Base-by-base conservation (phyloP, 306 rosid genomes). In the Abrus precatorius region DNA sequence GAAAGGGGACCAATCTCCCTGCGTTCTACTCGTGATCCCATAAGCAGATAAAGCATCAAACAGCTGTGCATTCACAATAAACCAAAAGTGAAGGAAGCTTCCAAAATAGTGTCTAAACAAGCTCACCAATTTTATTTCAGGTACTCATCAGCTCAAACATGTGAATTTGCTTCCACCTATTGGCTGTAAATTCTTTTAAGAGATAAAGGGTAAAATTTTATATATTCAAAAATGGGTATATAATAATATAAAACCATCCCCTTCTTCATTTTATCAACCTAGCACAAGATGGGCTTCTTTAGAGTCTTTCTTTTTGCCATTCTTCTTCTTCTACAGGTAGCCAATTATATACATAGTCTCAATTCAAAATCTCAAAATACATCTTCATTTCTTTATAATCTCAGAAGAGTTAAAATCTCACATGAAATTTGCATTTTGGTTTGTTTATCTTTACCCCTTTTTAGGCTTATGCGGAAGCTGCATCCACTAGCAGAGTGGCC, bases 401-500 rank as follows among this genome's bases (percentile, higher is more conserved):
- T 2, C 12, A n/a, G 7, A n/a, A 40, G 45, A 32, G 33, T 44
- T 40, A 28, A 0, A 41, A 8, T 53, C 14, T 32, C 29, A 34
- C 69, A 27, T 3, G 14, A 34, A 5, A 0, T 36, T 54, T 72
- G 12, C 9, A 7, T n/a, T 59, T 61, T 9, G 9, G 14, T 29
- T 12, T 13, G 38, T 12, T 9, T 7, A 2, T 20, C 40, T 7
- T 11, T 20, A 45, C 9, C 47, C 77, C 48, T 79, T 76, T 62
- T 38, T 36, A 89, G 92, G 92, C 72, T 60, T 45, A 80, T 66
- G 83, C 81, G 9, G 86, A 89, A 77, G 90, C 84, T 81, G 84
- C 92, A 34, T 71, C 85, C 20, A 9, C 43, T 3, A 72, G 14
- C 27, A 14, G 38, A 50, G 84, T 80, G n/a, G 83, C 84, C 54